These are phyloP conservation scores for Fraxinus anomala DNA, from an alignment of 257 asterid species.

Conservation along the genomic window DNA sequence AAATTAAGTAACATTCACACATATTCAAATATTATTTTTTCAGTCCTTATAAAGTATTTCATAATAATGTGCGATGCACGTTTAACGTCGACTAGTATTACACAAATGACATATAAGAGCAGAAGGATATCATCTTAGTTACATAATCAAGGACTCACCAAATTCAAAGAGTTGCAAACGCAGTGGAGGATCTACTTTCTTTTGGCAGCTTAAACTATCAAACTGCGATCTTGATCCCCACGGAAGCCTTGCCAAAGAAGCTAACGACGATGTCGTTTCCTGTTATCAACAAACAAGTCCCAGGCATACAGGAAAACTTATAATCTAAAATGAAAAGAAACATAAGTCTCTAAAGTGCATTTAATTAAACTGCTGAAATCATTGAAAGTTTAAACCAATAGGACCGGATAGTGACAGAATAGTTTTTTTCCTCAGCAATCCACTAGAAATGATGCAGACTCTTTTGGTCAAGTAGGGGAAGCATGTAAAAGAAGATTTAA, in stretches of 20 bases:
- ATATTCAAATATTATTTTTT: no score
- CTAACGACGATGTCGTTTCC: constrained; percentile 67
- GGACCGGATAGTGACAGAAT: no score
- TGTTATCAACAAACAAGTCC: constrained; percentile 27
- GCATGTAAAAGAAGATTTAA: background rate
- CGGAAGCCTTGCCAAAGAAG: constrained; percentile 67
- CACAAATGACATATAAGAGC: no score
- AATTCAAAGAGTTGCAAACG: constrained; percentile 70
- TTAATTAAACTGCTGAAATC: constrained; percentile 11
- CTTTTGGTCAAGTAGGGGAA: background rate
- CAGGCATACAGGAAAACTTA: background rate
- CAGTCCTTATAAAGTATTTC: no score
- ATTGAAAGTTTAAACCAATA: background rate
- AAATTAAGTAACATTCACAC: no score
- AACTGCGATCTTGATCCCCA: constrained; percentile 67
- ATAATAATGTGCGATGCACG: no score
- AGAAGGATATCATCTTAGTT: background rate
- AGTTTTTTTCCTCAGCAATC: background rate
- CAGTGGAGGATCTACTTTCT: constrained; percentile 42
- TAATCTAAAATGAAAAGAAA: constrained; percentile 15
- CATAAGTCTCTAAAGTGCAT: background rate
- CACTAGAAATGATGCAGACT: background rate
- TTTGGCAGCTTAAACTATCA: constrained; percentile 31
- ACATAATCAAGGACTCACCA: constrained; percentile 37
- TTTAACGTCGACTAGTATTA: no score